Base-by-base conservation (phyloP, 1,139 yeast species). In the Hemisphaericaspora subhashii region DNA sequence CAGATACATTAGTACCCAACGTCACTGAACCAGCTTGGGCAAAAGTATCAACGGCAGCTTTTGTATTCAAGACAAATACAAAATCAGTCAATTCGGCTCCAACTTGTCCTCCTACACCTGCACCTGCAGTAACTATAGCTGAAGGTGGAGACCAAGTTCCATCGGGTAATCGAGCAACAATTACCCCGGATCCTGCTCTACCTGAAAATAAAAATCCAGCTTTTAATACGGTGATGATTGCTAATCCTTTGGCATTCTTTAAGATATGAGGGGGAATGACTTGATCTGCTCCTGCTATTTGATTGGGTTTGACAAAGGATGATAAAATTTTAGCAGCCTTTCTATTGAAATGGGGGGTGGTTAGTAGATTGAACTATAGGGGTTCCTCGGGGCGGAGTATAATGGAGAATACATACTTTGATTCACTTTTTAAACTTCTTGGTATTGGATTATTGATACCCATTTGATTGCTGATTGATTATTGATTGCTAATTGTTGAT, bases 81-180 rank as follows among this genome's bases (percentile, higher is more conserved):
- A 92, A 92, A 67, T 92, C 98, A 1, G 98, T 92, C 54, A 92
- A 70, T 60, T 92, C 98, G 5, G 96, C 94, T 30, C 98, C 98
- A 50, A 92, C 79, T 66, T 89, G 95, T 31, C 98, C 98, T 42
- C 98, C 98, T 4, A 94, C 97, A 55, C 98, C 98, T 3, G 97
- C 98, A 52, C 98, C 98, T 1, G 96, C 98, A 18, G 97, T 86
- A 36, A 82, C 83, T 52, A 92, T 85, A 8, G 97, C 98, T 3
- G 96, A 84, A 1, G 98, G 98, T 1, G 98, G 94, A n/a, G 97
- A 88, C 98, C 98, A 92, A 0, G 82, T 65, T 1, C 98, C 98
- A 62, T 92, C 98, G 2, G 94, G 94, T 38, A 92, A 73, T 46
- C 98, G 73, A 5, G 98, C 96, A 21, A 92, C 94, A 47, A 92